These are phyloP conservation scores for Amphichorda felina DNA, from an alignment of 2,329 filamentous ascomycete genomes.

Conservation along the genomic window DNA sequence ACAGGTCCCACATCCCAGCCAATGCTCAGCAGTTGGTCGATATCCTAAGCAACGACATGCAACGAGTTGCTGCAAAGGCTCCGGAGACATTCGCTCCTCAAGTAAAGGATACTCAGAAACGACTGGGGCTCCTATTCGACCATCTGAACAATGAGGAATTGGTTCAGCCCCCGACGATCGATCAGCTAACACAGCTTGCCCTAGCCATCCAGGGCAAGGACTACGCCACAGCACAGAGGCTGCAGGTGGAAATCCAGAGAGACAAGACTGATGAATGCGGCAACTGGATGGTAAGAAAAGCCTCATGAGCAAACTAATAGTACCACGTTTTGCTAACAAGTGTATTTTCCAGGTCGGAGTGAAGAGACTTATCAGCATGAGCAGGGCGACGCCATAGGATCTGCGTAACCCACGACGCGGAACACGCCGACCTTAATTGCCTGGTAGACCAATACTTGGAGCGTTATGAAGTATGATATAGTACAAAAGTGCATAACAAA, in stretches of 20 bases:
- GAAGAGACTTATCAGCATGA: constrained; percentile 70
- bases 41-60: constrained; percentile 72
- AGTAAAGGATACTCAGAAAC: constrained; percentile 88
- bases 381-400: constrained; percentile 54
- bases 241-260: constrained; percentile 65
- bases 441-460: neutral
- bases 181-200: constrained; percentile 52
- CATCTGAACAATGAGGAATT: constrained; percentile 94
- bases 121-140: constrained; percentile 87
- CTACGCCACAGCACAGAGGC: constrained; percentile 52
- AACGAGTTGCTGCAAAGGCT: constrained; percentile 75
- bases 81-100: constrained; percentile 79
- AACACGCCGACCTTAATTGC: neutral
- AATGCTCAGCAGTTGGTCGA: constrained; percentile 70
- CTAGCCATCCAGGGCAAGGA: constrained; percentile 56
- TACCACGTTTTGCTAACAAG: too few species aligned
- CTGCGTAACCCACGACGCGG: neutral
- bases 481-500: too few species aligned
- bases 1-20: constrained; percentile 78
- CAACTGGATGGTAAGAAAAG: constrained; percentile 67
- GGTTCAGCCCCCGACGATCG: constrained; percentile 66
- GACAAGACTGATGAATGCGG: constrained; percentile 72
- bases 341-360: constrained; percentile 48
- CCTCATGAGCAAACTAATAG: too few species aligned
- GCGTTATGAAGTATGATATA: neutral